These are phyloP conservation scores for Andrographis paniculata DNA, from an alignment of 305 asterid genomes.

Conservation along the genomic window DNA sequence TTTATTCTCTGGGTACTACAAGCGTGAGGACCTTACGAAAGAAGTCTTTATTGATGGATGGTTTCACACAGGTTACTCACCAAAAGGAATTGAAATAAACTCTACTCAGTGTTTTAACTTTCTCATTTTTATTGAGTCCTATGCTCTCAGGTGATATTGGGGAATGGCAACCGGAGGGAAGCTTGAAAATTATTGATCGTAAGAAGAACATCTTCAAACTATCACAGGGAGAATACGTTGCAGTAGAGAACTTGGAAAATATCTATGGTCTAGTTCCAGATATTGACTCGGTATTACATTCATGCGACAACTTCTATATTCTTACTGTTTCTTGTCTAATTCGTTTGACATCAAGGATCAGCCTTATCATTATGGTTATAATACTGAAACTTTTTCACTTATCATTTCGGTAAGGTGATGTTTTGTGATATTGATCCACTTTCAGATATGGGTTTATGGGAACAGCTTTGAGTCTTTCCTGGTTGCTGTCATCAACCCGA, in stretches of 20 bases:
- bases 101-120: conserved; percentile 9
- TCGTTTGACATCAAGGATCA: too few relatives aligned
- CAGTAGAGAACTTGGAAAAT: conserved; percentile 92
- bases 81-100: conserved; percentile 9
- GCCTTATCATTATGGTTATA: too few relatives aligned
- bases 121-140: conserved; percentile 11
- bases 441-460: conserved; percentile 89
- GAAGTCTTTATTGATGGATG: conserved; percentile 86
- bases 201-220: conserved; percentile 93
- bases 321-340: too few relatives aligned
- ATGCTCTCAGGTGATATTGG: conserved; percentile 73
- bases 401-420: conserved; percentile 3
- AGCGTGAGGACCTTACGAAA: conserved; percentile 88
- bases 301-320: too few relatives aligned
- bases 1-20: conserved; percentile 76
- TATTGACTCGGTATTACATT: conserved; percentile 51
- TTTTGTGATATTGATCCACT: conserved; percentile 3
- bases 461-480: conserved; percentile 90
- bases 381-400: too few relatives aligned
- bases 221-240: conserved; percentile 97
- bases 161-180: conserved; percentile 87
- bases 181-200: conserved; percentile 84
- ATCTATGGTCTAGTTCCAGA: conserved; percentile 49
- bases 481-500: conserved; percentile 76
- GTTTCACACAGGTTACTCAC: conserved; percentile 88